Base-by-base conservation (phyloP, 2,329 filamentous ascomycete genomes). In the Allantophomopsis lycopodina region DNA sequence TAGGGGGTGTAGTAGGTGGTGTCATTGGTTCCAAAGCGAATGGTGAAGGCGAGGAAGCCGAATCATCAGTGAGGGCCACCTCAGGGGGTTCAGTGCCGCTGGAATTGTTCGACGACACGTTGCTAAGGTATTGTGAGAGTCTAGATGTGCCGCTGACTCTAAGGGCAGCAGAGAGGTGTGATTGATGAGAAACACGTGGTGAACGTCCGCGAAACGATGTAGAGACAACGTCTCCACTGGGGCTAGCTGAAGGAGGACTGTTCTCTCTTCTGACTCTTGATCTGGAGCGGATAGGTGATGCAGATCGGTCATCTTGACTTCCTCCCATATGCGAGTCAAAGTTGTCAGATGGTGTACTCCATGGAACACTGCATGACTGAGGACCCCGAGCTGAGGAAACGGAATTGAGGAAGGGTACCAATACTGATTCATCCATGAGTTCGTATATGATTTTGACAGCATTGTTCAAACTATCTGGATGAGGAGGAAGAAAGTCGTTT, bases 341-440 rank as follows among this genome's bases (percentile, higher is more conserved):
- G 11, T 52, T 50, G 5, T 44, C 51, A 28, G 23, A 28, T 13
- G 54, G 56, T 13, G 47, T 45, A 28, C 11, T 28, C 52, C 52
- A 57, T 15, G 53, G 53, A 39, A 45, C 51, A 15, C 43, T 36
- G 31, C 44, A 43, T 4, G 47, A 44, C 11, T 52, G 50, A 2
- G 50, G 36, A 2, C 44, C 47, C 38, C 50, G 49, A 42, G 52
- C 42, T 20, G 50, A 37, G 47, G 18, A 44, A 4, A 56, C 47
- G 7, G 54, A 55, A 46, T 94, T 89, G 40, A 96, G 69, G 55
- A 96, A 98, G 0, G 89, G 88, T 1, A 94, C 79, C 38, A 96
- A 68, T 1, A 96, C 84, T 3, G 88, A 95, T 57, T 96, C 91
- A 52, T 94, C 93, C 88, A 98, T 96, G 41, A 98, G 67, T 50